Evolutionary conservation across 768 basidiomycete species (phyloP), one percentile per base, ranked within the genome.

Genomic region (Dentipellis fragilis): DNA sequence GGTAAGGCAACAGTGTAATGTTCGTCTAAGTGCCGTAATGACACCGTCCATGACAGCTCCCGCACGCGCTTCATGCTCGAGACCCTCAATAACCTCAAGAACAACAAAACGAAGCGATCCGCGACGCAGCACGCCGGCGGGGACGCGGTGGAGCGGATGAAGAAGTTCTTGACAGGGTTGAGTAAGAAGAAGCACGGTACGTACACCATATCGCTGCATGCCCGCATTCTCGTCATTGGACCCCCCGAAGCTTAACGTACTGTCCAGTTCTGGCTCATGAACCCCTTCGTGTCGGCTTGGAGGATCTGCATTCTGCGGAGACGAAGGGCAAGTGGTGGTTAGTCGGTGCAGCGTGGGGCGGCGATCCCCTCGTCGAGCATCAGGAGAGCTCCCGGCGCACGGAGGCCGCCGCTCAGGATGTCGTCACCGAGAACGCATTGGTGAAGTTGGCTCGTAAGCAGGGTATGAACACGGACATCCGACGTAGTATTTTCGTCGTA

Each of bases 271-370:
- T 85, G 51, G 80, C 84, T 0, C 83, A 90, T 64, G 96, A 97
- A 47, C 85, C 93, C 0, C 75, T 99, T 8, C 85, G 93, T 7
- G 83, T 96, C 1, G 84, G 88, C 0, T 74, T 97, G 21, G 75
- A 76, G n/a, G 95, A 98, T 69, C 77, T 98, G 5, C 89, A 81
- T 57, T 80, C 83, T 0, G 85, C 92, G 1, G 83, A 90, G 55
- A 87, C 78, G 10, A 89, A 84, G 65, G 96, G 94, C 4, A 96
- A 96, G 72, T 98, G 96, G 96, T 98, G 96, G 95, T 77, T 97
- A 2, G 90, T 97, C 37, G 96, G 95, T 16, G 92, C 95, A 1
- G 95, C 90, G 0, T 99, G 95, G 95, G 79, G 80, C 35, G 94
- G 94, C 2, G 85, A 97, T 63, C 94, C 96, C 8, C 78, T 97